Conservation (phyloP, 2,329 filamentous ascomycete genomes). For the Arthroderma uncinatum region DNA sequence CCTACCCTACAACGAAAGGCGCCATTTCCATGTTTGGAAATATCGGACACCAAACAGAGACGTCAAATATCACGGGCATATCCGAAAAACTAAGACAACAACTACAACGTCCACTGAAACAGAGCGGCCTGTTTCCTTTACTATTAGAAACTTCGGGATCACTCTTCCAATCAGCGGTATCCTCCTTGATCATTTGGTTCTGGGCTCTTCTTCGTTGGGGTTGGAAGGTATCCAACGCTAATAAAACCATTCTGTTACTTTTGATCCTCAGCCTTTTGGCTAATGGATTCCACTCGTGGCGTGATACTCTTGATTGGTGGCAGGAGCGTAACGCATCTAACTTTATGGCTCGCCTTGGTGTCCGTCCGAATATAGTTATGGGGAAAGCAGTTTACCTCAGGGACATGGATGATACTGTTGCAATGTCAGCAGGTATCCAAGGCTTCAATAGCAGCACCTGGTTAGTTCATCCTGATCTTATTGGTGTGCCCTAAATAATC, state of each 20-base stretch:
- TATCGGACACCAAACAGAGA: constrained; percentile 35
- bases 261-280: constrained; percentile 57
- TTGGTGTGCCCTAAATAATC: background rate
- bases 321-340: constrained; percentile 64
- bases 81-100: constrained; percentile 27
- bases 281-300: constrained; percentile 65
- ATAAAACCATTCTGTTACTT: constrained; percentile 61
- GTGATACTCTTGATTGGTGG: constrained; percentile 70
- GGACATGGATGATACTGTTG: constrained; percentile 61
- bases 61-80: constrained; percentile 29
- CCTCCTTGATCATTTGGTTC: constrained; percentile 65
- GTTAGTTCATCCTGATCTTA: constrained; percentile 7
- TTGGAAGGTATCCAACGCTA: constrained; percentile 58
- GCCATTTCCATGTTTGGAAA: constrained; percentile 40
- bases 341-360: constrained; percentile 73
- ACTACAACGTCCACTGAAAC: constrained; percentile 47
- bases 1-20: constrained; percentile 39
- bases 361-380: constrained; percentile 69
- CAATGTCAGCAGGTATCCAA: constrained; percentile 25
- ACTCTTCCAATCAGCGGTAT: constrained; percentile 61
- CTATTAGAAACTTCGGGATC: constrained; percentile 62
- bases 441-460: constrained; percentile 26
- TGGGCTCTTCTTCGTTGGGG: constrained; percentile 55
- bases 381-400: constrained; percentile 72
- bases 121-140: constrained; percentile 55